Base-by-base conservation (phyloP, 108 stramenopile species). In the Conticribra guillardii region DNA sequence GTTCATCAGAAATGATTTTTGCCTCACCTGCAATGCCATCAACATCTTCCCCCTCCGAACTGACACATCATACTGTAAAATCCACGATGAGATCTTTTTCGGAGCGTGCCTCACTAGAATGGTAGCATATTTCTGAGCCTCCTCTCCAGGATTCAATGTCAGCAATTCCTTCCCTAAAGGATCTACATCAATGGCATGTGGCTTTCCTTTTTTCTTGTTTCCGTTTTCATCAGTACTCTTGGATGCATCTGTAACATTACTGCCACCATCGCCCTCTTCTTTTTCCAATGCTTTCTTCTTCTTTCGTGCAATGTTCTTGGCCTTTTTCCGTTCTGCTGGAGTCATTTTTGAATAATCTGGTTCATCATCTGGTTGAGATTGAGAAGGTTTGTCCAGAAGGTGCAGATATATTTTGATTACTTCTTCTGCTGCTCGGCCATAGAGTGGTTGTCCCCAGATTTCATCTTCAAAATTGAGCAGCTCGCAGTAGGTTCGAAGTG, bases 401-500 rank as follows among this genome's bases (percentile, higher is more conserved):
- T 81, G 73, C 22, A 98, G 67, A 69, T 96, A 96, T 51, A 90
- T 82, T 45, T 69, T 60, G 41, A 92, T 81, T 5, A 89, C 85
- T 22, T 92, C 92, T 55, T 69, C 69, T 17, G 94, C 92, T 2
- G 98, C 98, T 51, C 69, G 68, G 27, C 79, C 79, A 67, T 91
- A 98, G 69, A 84, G 78, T 7, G 85, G 81, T 67, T 96, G 91
- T 26, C 87, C 89, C 84, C 86, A 93, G 21, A 94, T 54, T 49
- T 82, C 74, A 63, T 97, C 97, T 73, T 96, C 97, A 59, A 90
- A 89, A 52, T 87, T 75, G 19, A 99, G 81, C 31, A 96, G 77
- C 47, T 87, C 91, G 24, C 95, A 84, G 77, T 99, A 99, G 0
- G 97, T 83, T 45, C 98, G 88, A 26, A 99, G 80, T 4, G 97